A percentile compares a stretch with the other conserved stretches of the same genome.
Conservation (phyloP, 495 filamentous ascomycete genomes). For the Ascodesmis nigricans region DNA sequence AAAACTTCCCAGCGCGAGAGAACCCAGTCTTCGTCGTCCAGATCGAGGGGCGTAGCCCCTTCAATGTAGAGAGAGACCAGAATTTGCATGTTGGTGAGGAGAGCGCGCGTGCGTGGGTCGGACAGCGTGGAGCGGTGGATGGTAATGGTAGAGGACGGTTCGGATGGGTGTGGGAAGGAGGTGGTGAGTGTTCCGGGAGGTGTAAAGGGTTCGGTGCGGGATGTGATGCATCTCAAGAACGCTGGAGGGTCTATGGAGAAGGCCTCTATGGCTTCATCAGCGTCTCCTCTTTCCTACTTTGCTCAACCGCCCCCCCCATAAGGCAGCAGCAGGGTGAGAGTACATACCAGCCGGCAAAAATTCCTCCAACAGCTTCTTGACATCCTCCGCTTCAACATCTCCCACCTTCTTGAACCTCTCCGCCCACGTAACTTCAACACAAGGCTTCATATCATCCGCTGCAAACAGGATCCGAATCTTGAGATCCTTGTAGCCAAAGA, state of each 20-base stretch:
- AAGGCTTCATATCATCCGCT: conserved; percentile 58
- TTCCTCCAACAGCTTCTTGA: conserved; percentile 40
- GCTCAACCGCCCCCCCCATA: neutral
- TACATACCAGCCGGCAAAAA: conserved; percentile 45
- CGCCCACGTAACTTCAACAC: conserved; percentile 45
- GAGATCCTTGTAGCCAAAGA: conserved; percentile 73
- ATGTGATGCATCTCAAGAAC: conserved; percentile 8
- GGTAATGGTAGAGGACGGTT: no score
- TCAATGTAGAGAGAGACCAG: conserved; percentile 79
- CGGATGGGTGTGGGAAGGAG: conserved; percentile 24
- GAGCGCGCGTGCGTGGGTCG: conserved; percentile 29
- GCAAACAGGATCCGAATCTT: conserved; percentile 56
- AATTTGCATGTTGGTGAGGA: conserved; percentile 53
- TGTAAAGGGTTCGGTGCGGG: conserved; percentile 30
- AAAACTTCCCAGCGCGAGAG: conserved; percentile 72
- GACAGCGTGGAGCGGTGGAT: conserved; percentile 32
- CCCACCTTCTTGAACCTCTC: conserved; percentile 53
- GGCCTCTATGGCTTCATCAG: neutral
- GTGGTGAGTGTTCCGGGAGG: conserved; percentile 31
- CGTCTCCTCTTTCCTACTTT: neutral
- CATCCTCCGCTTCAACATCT: conserved; percentile 44
- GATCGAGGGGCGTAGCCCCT: conserved; percentile 48
- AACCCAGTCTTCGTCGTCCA: conserved; percentile 52
- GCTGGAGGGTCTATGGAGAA: conserved; percentile 7
- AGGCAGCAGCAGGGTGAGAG: neutral